Base-by-base conservation (phyloP, 1,284 basidiomycete genomes). In the Ganoderma resinaceum region DNA sequence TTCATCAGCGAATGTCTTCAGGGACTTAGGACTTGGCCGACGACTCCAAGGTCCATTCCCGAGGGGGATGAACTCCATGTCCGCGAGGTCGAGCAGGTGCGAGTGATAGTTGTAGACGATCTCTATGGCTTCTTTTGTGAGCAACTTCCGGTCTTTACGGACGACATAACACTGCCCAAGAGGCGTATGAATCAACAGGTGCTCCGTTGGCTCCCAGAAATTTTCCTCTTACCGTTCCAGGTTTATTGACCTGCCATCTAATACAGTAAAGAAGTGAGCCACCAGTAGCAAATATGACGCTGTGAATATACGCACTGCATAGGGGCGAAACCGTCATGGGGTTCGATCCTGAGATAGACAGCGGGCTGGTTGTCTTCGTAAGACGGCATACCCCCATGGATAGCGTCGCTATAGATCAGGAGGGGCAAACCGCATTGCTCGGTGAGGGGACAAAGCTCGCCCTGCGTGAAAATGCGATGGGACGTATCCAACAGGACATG, bases 311-410 rank as follows among this genome's bases (percentile, higher is more conserved):
- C 73, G 14, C 42, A 74, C 73, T 65, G 71, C 12, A 62, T 18
- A 5, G 71, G 71, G 5, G 68, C 73, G 2, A 74, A 65, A 2
- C 66, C 69, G 43, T 70, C 38, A 14, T 68, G 29, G 0, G 68
- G 55, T 49, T 72, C 73, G 9, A 72, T 72, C 23, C 73, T 66
- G n/a, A 74, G 65, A 40, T 69, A 74, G 20, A 72, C 73, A 2
- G 69, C 71, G 11, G 71, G 69, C n/a, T 72, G 66, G 52, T 74
- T 74, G 40, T 70, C 52, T 9, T 61, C 62, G 23, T 63, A 29
- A 1, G 61, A 65, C 7, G 33, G 35, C 1, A 38, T 3, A 2
- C 68, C 65, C 2, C 53, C 62, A 16, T 70, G 63, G 9, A 70
- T 49, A 2, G 61, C 8, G 18, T 66, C 63, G 66, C 66, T 70